Conservation (phyloP, 2,329 filamentous ascomycete genomes). For the Ceratocystis eucalypticola region DNA sequence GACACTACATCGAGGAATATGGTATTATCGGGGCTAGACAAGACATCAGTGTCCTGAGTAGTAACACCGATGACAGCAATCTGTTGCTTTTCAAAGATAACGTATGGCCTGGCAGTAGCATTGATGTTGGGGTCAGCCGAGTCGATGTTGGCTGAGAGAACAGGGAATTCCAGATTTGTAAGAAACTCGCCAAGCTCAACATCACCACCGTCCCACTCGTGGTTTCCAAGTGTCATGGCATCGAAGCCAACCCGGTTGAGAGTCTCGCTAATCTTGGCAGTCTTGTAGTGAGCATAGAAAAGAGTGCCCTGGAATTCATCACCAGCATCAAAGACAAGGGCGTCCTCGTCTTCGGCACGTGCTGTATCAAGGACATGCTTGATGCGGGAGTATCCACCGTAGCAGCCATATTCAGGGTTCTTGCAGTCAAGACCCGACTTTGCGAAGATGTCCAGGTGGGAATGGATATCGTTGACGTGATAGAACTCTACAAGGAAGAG, state of each 20-base stretch:
- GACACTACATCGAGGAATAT: slow-evolving; percentile 43
- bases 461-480: slow-evolving; percentile 57
- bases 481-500: slow-evolving; percentile 40
- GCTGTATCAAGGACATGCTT: slow-evolving; percentile 46
- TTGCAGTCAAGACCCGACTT: slow-evolving; percentile 49
- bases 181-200: slow-evolving; percentile 49
- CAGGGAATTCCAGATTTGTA: slow-evolving; percentile 49
- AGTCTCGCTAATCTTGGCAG: slow-evolving; percentile 54
- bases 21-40: slow-evolving; percentile 46
- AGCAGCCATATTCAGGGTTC: slow-evolving; percentile 42
- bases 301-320: slow-evolving; percentile 58
- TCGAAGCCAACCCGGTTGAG: slow-evolving; percentile 53
- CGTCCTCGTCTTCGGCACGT: slow-evolving; percentile 44
- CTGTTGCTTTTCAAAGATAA: slow-evolving; percentile 47
- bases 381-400: slow-evolving; percentile 50
- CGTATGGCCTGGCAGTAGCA: slow-evolving; percentile 50
- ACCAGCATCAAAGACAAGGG: slow-evolving; percentile 50
- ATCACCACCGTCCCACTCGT: slow-evolving; percentile 53
- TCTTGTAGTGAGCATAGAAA: slow-evolving; percentile 53
- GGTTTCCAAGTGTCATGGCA: slow-evolving; percentile 54
- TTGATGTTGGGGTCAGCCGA: slow-evolving; percentile 47
- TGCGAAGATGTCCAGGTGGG: slow-evolving; percentile 50
- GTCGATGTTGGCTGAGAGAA: slow-evolving; percentile 49
- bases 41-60: slow-evolving; percentile 43
- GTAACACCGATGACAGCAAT: slow-evolving; percentile 53